Evolutionary conservation across 2,329 filamentous ascomycete genomes (phyloP), one percentile per base, ranked within the genome.

Genomic region (Aspergillus brasiliensis): DNA sequence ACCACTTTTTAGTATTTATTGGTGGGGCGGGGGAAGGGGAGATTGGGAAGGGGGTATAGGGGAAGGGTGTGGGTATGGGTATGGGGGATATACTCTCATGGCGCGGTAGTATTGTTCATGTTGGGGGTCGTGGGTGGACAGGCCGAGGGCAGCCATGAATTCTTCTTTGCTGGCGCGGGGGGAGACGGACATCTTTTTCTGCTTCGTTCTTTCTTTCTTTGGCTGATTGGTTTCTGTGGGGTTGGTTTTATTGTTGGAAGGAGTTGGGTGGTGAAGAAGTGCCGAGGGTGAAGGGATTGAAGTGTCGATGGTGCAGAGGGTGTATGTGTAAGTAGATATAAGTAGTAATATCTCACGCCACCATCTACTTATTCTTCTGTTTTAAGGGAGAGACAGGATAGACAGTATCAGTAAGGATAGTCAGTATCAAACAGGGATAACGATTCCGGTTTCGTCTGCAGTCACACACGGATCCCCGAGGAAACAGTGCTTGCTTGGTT

Each of bases 161-260:
- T 80, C 78, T 55, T 80, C 78, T 62, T 80, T 80, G 23, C 77
- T 76, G 40, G 75, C 77, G 53, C 78, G 75, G 46, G 78, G 77
- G 25, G 77, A 77, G 57, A 78, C 77, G 13, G 75, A 63, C 52
- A 55, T 55, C 15, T 8, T 23, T 13, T 8, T 15, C 10, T 37
- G n/a, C n/a, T 23, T 23, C 27, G 11, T 7, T 51, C 17, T 17
- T 2, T 19, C 3, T 21, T 13, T n/a, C 38, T 44, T 27, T 40
- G 13, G 15, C 13, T 38, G 15, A 3, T 15, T 44, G 40, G 10
- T 21, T 34, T 28, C 17, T 19, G 31, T 40, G 49, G 23, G 5
- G 21, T 25, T 27, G 38, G 37, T 8, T 21, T 10, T 21, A n/a
- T 55, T 15, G 37, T 40, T n/a, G 17, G 27, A 25, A 13, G n/a